Percentiles rank a stretch among this genome's conserved stretches.
These are phyloP conservation scores for Boletales sp. DNA, from an alignment of 768 basidiomycete species.

Conservation along the genomic window DNA sequence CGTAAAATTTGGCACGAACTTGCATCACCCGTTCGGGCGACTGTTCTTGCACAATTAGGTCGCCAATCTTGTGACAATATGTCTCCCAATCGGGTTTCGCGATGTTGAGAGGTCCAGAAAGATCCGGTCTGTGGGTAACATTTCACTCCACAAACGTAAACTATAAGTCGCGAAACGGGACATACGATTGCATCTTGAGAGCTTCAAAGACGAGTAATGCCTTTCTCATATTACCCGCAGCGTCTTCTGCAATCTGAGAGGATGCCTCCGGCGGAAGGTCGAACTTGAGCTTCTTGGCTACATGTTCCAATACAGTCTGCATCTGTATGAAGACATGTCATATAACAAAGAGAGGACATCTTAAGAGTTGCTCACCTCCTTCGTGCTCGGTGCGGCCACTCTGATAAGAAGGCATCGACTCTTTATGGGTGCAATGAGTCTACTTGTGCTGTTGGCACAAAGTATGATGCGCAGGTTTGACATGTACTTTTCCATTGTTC, in stretches of 20 bases:
- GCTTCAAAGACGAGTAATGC: slow-evolving; percentile 94
- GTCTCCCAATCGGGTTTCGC: slow-evolving; percentile 99
- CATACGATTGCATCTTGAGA: slow-evolving; percentile 93
- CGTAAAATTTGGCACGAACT: slow-evolving; percentile 90
- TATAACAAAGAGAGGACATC: not conserved
- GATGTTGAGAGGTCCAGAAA: slow-evolving; percentile 72
- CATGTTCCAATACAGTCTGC: slow-evolving; percentile 68
- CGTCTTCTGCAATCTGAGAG: slow-evolving; percentile 72
- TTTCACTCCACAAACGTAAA: not conserved
- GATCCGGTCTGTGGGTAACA: slow-evolving; percentile 58
- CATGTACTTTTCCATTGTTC: slow-evolving; percentile 99
- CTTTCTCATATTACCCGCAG: slow-evolving; percentile 89
- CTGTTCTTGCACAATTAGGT: slow-evolving; percentile 87
- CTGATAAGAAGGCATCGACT: slow-evolving; percentile 92
- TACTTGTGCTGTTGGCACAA: slow-evolving; percentile 92
- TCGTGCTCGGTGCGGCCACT: slow-evolving; percentile 79
- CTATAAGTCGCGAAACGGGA: slow-evolving; percentile 5
- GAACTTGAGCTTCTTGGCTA: slow-evolving; percentile 78
- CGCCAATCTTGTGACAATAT: slow-evolving; percentile 89
- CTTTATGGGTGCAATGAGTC: slow-evolving; percentile 94
- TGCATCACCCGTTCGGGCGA: slow-evolving; percentile 86
- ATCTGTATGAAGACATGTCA: slow-evolving; percentile 50
- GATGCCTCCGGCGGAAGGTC: slow-evolving; percentile 76
- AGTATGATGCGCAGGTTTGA: slow-evolving; percentile 95
- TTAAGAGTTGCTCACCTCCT: slow-evolving; percentile 54